A percentile compares a stretch with the other conserved stretches of the same genome.
Conservation (phyloP, 163 green algal genomes). For the Scenedesmus sp. region DNA sequence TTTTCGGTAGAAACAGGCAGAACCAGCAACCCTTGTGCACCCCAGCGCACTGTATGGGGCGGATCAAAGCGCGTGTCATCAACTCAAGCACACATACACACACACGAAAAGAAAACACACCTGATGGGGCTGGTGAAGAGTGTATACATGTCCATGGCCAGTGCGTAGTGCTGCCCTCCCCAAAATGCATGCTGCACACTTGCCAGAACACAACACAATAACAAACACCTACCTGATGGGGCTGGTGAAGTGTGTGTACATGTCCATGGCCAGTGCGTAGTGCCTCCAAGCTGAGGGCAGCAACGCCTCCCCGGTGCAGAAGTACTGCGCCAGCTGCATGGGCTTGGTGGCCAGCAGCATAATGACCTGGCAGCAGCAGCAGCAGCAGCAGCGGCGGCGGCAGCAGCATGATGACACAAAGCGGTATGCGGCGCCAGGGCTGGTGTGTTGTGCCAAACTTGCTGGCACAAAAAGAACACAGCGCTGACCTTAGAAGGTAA, state of each 20-base stretch:
- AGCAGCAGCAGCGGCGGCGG: background rate
- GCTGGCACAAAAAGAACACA: background rate
- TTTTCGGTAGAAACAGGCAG: too few relatives aligned
- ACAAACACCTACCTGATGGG: too few relatives aligned
- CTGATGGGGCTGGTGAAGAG: background rate
- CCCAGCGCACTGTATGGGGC: too few relatives aligned
- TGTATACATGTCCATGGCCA: background rate
- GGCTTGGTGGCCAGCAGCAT: conserved; percentile 89
- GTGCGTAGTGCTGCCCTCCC: background rate
- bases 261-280: conserved; percentile 93
- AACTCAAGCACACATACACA: too few relatives aligned
- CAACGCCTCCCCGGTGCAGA: conserved; percentile 69
- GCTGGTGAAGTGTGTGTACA: conserved; percentile 99
- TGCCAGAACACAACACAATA: too few relatives aligned
- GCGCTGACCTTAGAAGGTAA: background rate
- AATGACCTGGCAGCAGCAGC: conserved; percentile 42
- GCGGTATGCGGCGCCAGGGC: background rate
- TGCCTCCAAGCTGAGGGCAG: conserved; percentile 70
- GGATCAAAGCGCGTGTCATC: too few relatives aligned
- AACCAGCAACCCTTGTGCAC: too few relatives aligned
- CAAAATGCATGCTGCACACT: too few relatives aligned
- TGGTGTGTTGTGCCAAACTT: background rate
- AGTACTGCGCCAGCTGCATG: conserved; percentile 90
- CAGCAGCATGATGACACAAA: background rate
- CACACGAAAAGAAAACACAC: background rate